phyloP scores from a whole-genome alignment of 495 filamentous ascomycete genomes.

The Aspergillus cavernicola region DNA sequence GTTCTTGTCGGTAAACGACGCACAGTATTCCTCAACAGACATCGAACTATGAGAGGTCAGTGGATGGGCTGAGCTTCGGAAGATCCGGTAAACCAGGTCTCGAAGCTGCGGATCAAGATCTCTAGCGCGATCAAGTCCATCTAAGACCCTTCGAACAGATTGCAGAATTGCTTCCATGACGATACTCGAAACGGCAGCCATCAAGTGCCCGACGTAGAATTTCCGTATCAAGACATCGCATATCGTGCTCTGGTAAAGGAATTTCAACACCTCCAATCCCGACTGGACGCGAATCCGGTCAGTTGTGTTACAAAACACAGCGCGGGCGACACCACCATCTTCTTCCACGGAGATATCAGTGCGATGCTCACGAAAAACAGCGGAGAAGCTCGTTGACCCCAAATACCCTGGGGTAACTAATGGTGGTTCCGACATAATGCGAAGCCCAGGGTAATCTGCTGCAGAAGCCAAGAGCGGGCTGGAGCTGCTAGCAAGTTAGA shows the following conservation, averaged over 20 bases:
- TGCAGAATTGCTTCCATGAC: conserved; percentile 28
- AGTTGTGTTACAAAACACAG: conserved; percentile 23
- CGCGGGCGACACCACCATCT: conserved; percentile 30
- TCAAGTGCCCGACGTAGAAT: conserved; percentile 22
- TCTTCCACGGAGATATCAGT: conserved; percentile 35
- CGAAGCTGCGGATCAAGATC: conserved; percentile 29
- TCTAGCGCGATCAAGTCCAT: conserved; percentile 16
- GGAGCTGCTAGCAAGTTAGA: conserved; percentile 23
- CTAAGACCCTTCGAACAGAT: conserved; percentile 27
- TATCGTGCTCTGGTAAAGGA: conserved; percentile 32
- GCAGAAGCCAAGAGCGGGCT: conserved; percentile 22
- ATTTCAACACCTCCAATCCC: conserved; percentile 40
- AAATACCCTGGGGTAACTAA: conserved; percentile 41
- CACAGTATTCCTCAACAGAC: conserved; percentile 35
- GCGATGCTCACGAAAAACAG: conserved; percentile 41
- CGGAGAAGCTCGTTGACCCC: conserved; percentile 49
- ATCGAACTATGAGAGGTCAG: conserved; percentile 27
- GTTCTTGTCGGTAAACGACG: conserved; percentile 46
- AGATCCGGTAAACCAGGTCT: conserved; percentile 28
- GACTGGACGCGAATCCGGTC: conserved; percentile 34
- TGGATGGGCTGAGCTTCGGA: conserved; percentile 31
- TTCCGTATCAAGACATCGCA: conserved; percentile 26
- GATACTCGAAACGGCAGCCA: conserved; percentile 21
- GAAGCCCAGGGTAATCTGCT: conserved; percentile 20
- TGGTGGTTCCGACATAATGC: conserved; percentile 25